Evolutionary conservation across 805 yeast genomes (phyloP).

Genomic region (Blastobotrys muscicola): DNA sequence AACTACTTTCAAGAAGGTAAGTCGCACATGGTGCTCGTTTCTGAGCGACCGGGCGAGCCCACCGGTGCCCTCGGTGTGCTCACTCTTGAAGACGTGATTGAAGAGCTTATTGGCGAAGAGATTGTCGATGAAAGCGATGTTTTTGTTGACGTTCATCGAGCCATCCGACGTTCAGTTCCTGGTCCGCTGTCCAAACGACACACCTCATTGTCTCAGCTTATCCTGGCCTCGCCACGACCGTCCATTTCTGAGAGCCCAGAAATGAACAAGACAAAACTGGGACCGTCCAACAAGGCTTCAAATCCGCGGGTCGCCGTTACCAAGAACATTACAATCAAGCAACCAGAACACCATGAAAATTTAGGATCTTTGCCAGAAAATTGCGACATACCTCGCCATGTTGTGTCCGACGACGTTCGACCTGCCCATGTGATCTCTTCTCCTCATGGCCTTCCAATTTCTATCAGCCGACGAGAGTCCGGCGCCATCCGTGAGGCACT

Average conservation of each 20-base stretch:
- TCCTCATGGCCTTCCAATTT: too few species aligned
- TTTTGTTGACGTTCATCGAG: slow-evolving; percentile 79
- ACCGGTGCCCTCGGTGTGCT: slow-evolving; percentile 72
- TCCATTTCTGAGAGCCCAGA: not conserved
- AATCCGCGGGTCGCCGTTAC: slow-evolving; percentile 58
- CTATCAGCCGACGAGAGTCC: too few species aligned
- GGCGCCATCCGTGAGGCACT: too few species aligned
- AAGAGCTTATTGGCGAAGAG: slow-evolving; percentile 95
- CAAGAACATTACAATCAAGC: slow-evolving; percentile 48
- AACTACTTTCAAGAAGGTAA: slow-evolving; percentile 97
- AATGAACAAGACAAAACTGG: slow-evolving; percentile 24
- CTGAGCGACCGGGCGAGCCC: slow-evolving; percentile 71
- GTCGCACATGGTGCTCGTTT: slow-evolving; percentile 92
- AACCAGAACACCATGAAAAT: too few species aligned
- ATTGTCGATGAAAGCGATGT: slow-evolving; percentile 96
- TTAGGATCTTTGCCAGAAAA: too few species aligned
- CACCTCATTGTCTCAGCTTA: not conserved
- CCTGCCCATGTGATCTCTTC: too few species aligned
- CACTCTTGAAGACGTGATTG: slow-evolving; percentile 95
- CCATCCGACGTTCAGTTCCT: slow-evolving; percentile 48
- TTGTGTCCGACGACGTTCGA: too few species aligned
- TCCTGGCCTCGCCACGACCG: slow-evolving; percentile 4
- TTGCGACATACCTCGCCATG: too few species aligned
- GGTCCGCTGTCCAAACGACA: slow-evolving; percentile 26
- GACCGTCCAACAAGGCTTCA: slow-evolving; percentile 57